Percentiles rank a stretch among this genome's conserved stretches.
phyloP scores from a whole-genome alignment of 257 asterid species.

The Primulina huaijiensis region DNA sequence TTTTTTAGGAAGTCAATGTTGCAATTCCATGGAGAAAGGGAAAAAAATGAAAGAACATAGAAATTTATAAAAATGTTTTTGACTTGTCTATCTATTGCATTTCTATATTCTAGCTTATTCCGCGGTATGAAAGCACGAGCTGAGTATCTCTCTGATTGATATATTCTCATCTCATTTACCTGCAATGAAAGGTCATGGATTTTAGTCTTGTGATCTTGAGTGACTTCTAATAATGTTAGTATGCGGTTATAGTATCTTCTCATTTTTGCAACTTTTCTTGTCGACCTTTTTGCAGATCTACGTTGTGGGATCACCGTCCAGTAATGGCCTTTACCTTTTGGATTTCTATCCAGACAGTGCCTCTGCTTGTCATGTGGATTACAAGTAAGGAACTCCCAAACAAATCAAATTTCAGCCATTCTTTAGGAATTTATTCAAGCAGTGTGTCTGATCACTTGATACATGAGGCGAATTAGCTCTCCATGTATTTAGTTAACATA shows the following conservation, averaged over 20 bases:
- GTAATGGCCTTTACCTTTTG: constrained; percentile 71
- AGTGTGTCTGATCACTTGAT: background rate
- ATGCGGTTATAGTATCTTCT: constrained; percentile 5
- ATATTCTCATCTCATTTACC: background rate
- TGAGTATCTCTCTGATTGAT: background rate
- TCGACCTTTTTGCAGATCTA: constrained; percentile 54
- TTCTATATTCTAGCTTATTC: background rate
- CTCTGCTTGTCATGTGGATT: constrained; percentile 79
- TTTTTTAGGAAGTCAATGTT: too few species aligned
- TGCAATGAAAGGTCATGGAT: background rate
- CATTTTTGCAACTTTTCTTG: constrained; percentile 3
- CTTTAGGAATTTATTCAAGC: background rate
- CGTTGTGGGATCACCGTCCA: constrained; percentile 71
- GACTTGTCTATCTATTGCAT: constrained; percentile 13
- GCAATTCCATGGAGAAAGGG: background rate
- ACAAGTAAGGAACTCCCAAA: constrained; percentile 45
- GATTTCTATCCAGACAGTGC: constrained; percentile 77
- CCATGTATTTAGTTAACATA: too few species aligned
- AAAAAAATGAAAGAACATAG: background rate
- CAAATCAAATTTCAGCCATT: background rate
- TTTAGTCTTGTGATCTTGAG: background rate
- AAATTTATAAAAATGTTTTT: constrained; percentile 4
- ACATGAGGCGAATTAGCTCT: background rate
- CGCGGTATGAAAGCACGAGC: background rate
- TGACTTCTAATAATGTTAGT: constrained; percentile 13